Conservation (phyloP, 768 basidiomycete species). For the Gloeostereum incarnatum region DNA sequence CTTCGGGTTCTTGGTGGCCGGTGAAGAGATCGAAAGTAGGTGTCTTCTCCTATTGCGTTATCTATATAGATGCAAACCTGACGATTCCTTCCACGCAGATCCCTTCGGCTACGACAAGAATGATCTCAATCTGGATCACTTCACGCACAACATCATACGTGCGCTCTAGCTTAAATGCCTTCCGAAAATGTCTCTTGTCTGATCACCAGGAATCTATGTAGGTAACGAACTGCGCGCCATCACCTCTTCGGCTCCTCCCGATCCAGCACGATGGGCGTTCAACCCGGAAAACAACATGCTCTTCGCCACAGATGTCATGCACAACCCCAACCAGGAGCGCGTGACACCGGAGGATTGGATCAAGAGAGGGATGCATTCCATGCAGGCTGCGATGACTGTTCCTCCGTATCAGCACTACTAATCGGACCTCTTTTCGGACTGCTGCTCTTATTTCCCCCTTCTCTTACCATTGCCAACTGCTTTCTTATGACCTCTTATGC, state of each 20-base stretch:
- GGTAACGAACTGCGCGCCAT: constrained; percentile 56
- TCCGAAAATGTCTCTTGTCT: constrained; percentile 2
- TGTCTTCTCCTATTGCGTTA: constrained; percentile 6
- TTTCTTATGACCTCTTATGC: no score
- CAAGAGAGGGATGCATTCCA: constrained; percentile 30
- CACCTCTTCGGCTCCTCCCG: constrained; percentile 50
- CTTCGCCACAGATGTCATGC: constrained; percentile 25
- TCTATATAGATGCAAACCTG: background rate
- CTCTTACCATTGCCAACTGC: no score
- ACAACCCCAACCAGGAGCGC: constrained; percentile 23
- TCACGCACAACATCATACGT: constrained; percentile 63
- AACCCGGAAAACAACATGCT: constrained; percentile 47
- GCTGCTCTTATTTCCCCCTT: no score
- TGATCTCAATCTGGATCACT: constrained; percentile 68
- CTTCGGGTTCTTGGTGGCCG: constrained; percentile 67
- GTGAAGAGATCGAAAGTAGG: constrained; percentile 70
- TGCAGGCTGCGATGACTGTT: constrained; percentile 29
- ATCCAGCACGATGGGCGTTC: constrained; percentile 53
- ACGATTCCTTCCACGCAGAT: no score
- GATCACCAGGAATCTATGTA: constrained; percentile 10
- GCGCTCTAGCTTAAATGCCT: constrained; percentile 12
- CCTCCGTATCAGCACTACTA: no score
- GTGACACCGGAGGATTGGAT: constrained; percentile 51
- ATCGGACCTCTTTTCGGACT: no score
- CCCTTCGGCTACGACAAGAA: constrained; percentile 68